Percentiles rank a stretch among this genome's conserved stretches.
phyloP scores from a whole-genome alignment of 129 eudicot genomes.

The Flaveria linearis region DNA sequence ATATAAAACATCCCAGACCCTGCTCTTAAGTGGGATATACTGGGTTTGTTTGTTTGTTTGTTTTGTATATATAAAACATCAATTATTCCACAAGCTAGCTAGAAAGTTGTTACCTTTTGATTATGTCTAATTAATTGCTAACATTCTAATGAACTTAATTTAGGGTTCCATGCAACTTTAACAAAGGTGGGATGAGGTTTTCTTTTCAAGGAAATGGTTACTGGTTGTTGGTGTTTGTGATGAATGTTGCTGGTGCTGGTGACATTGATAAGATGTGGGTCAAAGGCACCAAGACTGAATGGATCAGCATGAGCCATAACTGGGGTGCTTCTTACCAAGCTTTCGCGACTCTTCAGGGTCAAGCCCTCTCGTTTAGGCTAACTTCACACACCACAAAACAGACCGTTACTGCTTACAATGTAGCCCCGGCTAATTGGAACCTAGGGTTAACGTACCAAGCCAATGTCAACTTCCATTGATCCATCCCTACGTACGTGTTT shows the following conservation, averaged over 20 bases:
- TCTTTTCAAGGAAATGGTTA: conserved; percentile 67
- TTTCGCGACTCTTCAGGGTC: conserved; percentile 63
- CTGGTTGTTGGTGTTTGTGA: conserved; percentile 73
- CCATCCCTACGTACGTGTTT: background rate
- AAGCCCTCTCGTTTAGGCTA: conserved; percentile 68
- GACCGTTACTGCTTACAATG: conserved; percentile 63
- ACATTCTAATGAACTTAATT: background rate
- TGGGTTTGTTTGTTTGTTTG: too few species aligned
- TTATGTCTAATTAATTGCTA: too few species aligned
- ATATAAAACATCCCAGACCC: too few species aligned
- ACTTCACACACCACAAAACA: conserved; percentile 62
- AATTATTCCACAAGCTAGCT: background rate
- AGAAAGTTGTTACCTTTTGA: too few species aligned
- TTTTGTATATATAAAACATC: background rate
- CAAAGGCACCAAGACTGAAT: conserved; percentile 71
- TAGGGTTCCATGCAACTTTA: conserved; percentile 65
- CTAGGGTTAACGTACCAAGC: conserved; percentile 63
- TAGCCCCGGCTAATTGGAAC: conserved; percentile 71
- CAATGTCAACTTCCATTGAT: conserved; percentile 59
- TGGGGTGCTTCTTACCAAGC: conserved; percentile 97
- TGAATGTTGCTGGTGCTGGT: conserved; percentile 88
- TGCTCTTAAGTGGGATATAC: too few species aligned
- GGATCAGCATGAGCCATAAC: conserved; percentile 89
- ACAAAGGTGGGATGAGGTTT: conserved; percentile 60
- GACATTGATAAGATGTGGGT: conserved; percentile 68